A percentile compares a stretch with the other conserved stretches of the same genome.
phyloP scores from a whole-genome alignment of 2,329 filamentous ascomycete species.

The Colletotrichum acutatum region DNA sequence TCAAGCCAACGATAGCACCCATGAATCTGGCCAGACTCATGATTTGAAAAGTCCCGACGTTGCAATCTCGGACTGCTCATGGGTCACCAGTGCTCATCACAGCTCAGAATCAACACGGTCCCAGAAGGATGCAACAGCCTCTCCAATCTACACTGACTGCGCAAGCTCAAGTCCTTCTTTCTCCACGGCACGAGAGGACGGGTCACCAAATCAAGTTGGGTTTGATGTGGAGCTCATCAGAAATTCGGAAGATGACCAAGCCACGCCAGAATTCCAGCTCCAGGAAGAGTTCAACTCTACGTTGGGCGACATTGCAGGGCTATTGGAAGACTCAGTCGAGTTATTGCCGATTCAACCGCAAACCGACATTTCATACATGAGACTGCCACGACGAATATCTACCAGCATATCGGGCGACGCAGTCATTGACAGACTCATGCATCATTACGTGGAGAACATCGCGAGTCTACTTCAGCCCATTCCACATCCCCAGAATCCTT shows the following conservation, averaged over 20 bases:
- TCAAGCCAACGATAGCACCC: neutral
- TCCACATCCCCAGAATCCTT: constrained; percentile 11
- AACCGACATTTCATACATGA: neutral
- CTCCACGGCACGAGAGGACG: neutral
- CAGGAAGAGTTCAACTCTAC: neutral
- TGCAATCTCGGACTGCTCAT: neutral
- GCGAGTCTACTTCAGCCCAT: constrained; percentile 12
- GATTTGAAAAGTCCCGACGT: neutral
- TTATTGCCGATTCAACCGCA: neutral
- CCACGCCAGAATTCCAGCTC: neutral
- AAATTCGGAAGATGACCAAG: neutral
- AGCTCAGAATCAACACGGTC: neutral
- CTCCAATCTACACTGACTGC: neutral
- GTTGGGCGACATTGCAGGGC: neutral
- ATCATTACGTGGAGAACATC: constrained; percentile 12
- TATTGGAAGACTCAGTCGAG: neutral
- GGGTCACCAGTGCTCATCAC: neutral
- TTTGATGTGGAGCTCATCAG: neutral
- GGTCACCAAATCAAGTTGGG: neutral
- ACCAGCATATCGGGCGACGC: constrained; percentile 7
- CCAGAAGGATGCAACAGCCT: neutral
- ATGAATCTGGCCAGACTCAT: neutral
- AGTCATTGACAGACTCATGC: constrained; percentile 1
- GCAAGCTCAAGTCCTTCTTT: neutral
- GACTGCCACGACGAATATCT: neutral